These are phyloP conservation scores for Epichloe gansuensis DNA, from an alignment of 2,329 filamentous ascomycete genomes.

Conservation along the genomic window DNA sequence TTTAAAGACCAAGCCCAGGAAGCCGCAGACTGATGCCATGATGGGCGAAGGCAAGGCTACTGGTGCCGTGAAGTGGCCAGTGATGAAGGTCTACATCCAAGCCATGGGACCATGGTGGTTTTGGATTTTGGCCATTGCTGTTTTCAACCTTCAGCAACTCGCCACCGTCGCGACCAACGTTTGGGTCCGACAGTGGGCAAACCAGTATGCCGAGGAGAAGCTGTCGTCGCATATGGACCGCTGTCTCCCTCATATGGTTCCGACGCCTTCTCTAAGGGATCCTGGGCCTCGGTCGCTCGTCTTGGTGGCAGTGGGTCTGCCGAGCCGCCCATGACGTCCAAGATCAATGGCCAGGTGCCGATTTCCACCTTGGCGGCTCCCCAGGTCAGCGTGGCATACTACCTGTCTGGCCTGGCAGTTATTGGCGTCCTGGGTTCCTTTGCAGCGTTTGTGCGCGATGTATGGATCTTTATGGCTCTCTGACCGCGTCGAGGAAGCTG, in stretches of 20 bases:
- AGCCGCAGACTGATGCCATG: slow-evolving; percentile 41
- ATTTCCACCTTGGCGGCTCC: slow-evolving; percentile 17
- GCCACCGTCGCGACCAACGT: slow-evolving; percentile 79
- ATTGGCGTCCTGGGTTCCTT: slow-evolving; percentile 68
- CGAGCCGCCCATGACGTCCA: not conserved
- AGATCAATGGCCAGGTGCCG: slow-evolving; percentile 7
- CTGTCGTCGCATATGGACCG: slow-evolving; percentile 11
- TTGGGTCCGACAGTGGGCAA: slow-evolving; percentile 93
- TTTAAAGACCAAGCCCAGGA: slow-evolving; percentile 34
- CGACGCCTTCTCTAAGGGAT: slow-evolving; percentile 16
- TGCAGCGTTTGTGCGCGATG: slow-evolving; percentile 72
- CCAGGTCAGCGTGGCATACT: slow-evolving; percentile 74
- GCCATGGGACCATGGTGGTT: slow-evolving; percentile 98
- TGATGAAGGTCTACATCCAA: slow-evolving; percentile 72
- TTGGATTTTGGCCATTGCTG: slow-evolving; percentile 63
- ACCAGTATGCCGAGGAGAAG: slow-evolving; percentile 54
- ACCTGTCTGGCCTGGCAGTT: slow-evolving; percentile 68
- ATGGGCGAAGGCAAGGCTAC: slow-evolving; percentile 68
- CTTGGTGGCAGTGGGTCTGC: slow-evolving; percentile 15
- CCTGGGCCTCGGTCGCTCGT: slow-evolving; percentile 27
- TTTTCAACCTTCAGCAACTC: slow-evolving; percentile 75
- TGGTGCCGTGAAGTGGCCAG: slow-evolving; percentile 78
- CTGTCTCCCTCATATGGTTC: slow-evolving; percentile 14
- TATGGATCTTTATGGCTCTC: slow-evolving; percentile 80
- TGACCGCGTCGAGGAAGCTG: slow-evolving; percentile 75